Percentiles rank a stretch among this genome's conserved stretches.
phyloP scores from a whole-genome alignment of 176 grass and related monocot genomes.

The Bolboschoenus planiculmis region DNA sequence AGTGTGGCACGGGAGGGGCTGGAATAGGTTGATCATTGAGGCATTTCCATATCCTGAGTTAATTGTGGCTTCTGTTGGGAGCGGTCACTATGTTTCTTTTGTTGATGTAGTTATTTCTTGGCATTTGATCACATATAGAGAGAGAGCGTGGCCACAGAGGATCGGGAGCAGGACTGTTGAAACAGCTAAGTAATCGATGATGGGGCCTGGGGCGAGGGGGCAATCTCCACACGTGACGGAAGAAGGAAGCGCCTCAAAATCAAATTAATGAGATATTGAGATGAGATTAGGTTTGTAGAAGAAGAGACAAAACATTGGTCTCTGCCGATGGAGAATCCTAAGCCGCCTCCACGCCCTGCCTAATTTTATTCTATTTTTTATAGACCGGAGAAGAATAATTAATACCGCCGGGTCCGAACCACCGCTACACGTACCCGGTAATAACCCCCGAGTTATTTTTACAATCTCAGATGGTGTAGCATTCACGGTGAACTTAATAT shows the following conservation, averaged over 20 bases:
- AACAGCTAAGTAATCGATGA: slow-evolving; percentile 12
- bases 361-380: background rate
- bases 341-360: background rate
- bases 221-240: slow-evolving; percentile 24
- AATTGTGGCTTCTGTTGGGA: background rate
- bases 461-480: no score
- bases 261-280: slow-evolving; percentile 1
- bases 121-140: no score
- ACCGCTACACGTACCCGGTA: no score
- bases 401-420: background rate
- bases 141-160: background rate
- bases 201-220: no score
- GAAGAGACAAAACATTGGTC: slow-evolving; percentile 18
- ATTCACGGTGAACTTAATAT: no score
- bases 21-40: background rate
- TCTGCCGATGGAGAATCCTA: slow-evolving; percentile 14
- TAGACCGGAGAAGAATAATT: background rate
- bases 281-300: slow-evolving; percentile 8
- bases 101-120: no score
- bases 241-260: slow-evolving; percentile 5
- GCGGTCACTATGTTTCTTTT: no score
- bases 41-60: background rate
- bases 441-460: no score
- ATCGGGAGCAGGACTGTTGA: background rate
- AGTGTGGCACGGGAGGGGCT: slow-evolving; percentile 13